Evolutionary conservation across 805 yeast species (phyloP), one percentile per base, ranked within the genome.

Genomic region (Candida pini): DNA sequence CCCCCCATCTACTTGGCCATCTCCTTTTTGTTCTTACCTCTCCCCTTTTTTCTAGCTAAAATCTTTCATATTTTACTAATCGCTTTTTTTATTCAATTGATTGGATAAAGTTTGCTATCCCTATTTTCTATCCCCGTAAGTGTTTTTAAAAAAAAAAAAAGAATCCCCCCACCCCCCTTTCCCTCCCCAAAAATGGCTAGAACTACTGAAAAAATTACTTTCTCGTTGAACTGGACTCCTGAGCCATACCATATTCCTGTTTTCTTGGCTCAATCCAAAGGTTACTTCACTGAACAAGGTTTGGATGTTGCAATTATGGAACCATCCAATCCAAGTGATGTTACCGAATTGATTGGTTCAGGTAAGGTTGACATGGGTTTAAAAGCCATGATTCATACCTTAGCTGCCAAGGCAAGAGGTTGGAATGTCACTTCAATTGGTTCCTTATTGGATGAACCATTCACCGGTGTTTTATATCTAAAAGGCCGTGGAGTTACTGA

Each of bases 361-460:
- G 78, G 78, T 20, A 73, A 73, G 42, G 62, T 71, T 31, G 78
- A 73, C 54, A 69, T 73, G 74, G 78, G 78, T 10, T 59, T 73
- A 41, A 73, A 73, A 50, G 78, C 78, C 28, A 73, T 73, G 78
- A 71, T 73, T 44, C 78, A 73, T 47, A 73, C 78, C 5, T 56
- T 73, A 39, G 78, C 78, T 35, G 78, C 77, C 17, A 72, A 71
- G 49, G 78, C 78, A 9, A 64, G 78, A 41, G 77, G 77, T 8
- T 73, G 60, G 49, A 75, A 75, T 19, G 76, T 73, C 16, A 73
- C 77, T 15, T 69, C 78, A 12, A 66, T 73, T 32, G 78, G 72
- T 2, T 71, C 77, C 4, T 55, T 73, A 31, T 59, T 73, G 39
- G 78, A 73, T 45, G 78, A 73, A 46, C 79, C 78, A 7, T 73